A percentile compares a stretch with the other conserved stretches of the same genome.
Conservation (phyloP, 202 grass and related monocot genomes). For the Setaria italica region DNA sequence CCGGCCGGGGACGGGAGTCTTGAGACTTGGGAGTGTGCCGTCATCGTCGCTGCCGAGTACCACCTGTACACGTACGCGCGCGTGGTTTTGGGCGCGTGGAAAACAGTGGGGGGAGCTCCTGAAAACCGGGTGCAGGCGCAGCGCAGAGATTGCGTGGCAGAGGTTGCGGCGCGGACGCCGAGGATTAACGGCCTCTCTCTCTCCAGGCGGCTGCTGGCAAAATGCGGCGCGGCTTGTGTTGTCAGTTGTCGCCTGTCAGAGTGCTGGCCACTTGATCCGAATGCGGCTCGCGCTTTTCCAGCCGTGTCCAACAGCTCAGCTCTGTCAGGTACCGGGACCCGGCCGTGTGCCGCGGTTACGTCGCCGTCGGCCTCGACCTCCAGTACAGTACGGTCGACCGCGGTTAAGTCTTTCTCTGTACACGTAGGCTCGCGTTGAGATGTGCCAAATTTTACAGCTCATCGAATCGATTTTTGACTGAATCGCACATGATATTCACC, state of each 20-base stretch:
- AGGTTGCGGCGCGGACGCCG: conserved; percentile 8
- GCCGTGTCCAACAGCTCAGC: conserved; percentile 16
- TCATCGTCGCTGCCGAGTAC: background rate
- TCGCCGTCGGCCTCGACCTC: background rate
- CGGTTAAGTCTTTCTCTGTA: no score
- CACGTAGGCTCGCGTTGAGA: no score
- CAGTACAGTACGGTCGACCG: background rate
- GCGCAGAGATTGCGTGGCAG: background rate
- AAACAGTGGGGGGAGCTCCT: conserved; percentile 37
- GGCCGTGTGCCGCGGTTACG: background rate
- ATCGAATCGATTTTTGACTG: no score
- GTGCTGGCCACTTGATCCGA: conserved; percentile 18
- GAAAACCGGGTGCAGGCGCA: conserved; percentile 47
- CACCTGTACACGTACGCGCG: background rate
- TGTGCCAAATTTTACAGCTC: no score
- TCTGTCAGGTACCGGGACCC: background rate
- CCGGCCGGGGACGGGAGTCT: background rate
- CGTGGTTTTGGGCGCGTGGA: conserved; percentile 38
- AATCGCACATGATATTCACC: no score
- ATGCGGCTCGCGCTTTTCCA: background rate
- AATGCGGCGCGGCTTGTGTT: conserved; percentile 17
- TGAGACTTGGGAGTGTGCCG: background rate
- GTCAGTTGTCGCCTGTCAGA: conserved; percentile 8
- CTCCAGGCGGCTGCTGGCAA: background rate
- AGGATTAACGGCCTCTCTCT: background rate